Evolutionary conservation across 2,329 filamentous ascomycete species (phyloP).

Genomic region (Raffaelea albimanens): DNA sequence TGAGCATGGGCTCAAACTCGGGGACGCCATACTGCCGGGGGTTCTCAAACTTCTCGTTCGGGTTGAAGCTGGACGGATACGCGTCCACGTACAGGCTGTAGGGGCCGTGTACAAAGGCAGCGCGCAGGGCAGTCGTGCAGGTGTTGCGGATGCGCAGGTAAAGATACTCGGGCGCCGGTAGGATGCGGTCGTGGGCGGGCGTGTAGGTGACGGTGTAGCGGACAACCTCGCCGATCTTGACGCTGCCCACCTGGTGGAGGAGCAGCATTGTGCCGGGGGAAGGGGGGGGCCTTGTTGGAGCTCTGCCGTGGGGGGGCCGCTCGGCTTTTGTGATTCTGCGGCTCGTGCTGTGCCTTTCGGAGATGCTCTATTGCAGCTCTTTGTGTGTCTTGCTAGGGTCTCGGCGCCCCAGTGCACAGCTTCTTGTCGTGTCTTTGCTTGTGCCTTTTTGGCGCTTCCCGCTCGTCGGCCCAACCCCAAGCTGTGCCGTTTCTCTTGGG

Average conservation of each 20-base stretch:
- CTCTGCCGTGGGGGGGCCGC: too few species aligned
- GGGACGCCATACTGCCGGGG: slow-evolving; percentile 66
- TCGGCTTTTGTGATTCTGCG: too few species aligned
- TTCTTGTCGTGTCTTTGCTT: too few species aligned
- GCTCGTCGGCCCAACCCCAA: too few species aligned
- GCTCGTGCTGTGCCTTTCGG: too few species aligned
- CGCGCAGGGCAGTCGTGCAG: slow-evolving; percentile 79
- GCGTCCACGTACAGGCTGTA: slow-evolving; percentile 84
- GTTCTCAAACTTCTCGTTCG: slow-evolving; percentile 66
- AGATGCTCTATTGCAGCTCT: too few species aligned
- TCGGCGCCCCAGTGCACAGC: too few species aligned
- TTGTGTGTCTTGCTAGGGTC: too few species aligned
- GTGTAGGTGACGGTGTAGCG: slow-evolving; percentile 90
- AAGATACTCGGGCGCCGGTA: slow-evolving; percentile 73
- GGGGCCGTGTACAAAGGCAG: slow-evolving; percentile 91
- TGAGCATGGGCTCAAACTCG: slow-evolving; percentile 92
- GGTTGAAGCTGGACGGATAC: slow-evolving; percentile 74
- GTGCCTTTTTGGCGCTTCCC: too few species aligned
- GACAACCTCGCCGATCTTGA: slow-evolving; percentile 90
- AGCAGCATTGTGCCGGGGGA: slow-evolving; percentile 58
- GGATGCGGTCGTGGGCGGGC: slow-evolving; percentile 77
- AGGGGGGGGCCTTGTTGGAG: too few species aligned
- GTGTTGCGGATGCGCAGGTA: slow-evolving; percentile 88
- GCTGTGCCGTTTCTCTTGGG: too few species aligned
- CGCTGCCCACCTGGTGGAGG: slow-evolving; percentile 79